Evolutionary conservation across 495 filamentous ascomycete species (phyloP), one percentile per base, ranked within the genome.

Genomic region (Aspergillus sclerotioniger): DNA sequence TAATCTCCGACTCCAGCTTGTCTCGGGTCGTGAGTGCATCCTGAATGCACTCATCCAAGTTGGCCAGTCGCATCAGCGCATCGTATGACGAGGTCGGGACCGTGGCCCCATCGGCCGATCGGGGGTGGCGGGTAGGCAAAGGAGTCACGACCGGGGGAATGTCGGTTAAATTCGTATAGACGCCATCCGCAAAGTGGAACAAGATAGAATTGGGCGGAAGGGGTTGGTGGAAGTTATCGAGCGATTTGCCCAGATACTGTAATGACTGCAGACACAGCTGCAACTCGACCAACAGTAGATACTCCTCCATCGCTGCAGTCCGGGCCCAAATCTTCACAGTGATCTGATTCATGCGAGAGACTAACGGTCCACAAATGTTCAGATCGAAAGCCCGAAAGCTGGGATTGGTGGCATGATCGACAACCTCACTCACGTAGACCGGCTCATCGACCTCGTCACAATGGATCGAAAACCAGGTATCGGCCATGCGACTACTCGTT

Each of bases 381-480:
- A 97, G 80, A 58, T 98, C 91, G 70, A 98, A 95, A 57, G 87
- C 85, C 41, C 86, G 85, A 68, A 96, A 98, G 65, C 85, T 90
- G 41, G 92, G 92, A 72, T 98, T 98, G 81, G 90, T 92, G 15
- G 90, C 82, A 67, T 85, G 84, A 58, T 89, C 82, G 15, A 85
- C 79, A 41, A 89, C 76, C 75, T 98, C 94, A 72, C 91, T 96
- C 67, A 96, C 84, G 69, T 98, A 98, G 20, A 98, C 72, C 0
- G 94, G 92, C 17, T 90, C 86, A 37, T 82, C 71, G 46, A 80
- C 69, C 1, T 74, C 81, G 8, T 81, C 79, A 57, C 83, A 84
- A 72, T 96, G 92, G 21, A 98, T 71, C 0, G 90, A 88, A 69
- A 96, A 95, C 82, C 96, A 97, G 9, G 85, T 84, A 71, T 96